phyloP scores from a whole-genome alignment of 208 protist genomes.

The Entamoeba moshkovskii region DNA sequence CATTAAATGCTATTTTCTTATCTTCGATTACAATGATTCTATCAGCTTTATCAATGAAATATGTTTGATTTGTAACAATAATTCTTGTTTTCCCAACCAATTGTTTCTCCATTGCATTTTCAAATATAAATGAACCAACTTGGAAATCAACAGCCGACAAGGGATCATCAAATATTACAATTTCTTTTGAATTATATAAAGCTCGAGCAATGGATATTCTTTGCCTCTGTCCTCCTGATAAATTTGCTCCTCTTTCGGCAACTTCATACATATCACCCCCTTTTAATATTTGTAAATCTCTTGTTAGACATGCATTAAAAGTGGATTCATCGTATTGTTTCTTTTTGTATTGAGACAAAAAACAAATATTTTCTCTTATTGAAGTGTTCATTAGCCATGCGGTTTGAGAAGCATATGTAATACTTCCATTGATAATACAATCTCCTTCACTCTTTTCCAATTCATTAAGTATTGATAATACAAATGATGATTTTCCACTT shows the following conservation, averaged over 20 bases:
- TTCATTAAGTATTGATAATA: background rate
- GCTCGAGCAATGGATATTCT: slow-evolving; percentile 49
- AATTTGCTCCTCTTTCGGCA: slow-evolving; percentile 61
- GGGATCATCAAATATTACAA: slow-evolving; percentile 6
- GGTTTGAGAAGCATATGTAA: slow-evolving; percentile 67
- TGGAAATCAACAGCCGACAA: slow-evolving; percentile 4
- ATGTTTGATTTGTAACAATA: background rate
- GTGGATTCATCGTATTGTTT: slow-evolving; percentile 36
- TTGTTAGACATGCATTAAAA: slow-evolving; percentile 51
- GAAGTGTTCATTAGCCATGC: slow-evolving; percentile 68
- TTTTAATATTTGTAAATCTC: slow-evolving; percentile 56
- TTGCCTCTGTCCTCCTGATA: slow-evolving; percentile 58
- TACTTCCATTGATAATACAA: slow-evolving; percentile 16
- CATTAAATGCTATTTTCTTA: background rate
- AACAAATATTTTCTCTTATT: slow-evolving; percentile 69
- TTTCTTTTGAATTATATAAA: slow-evolving; percentile 44
- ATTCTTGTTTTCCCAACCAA: background rate
- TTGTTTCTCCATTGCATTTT: background rate
- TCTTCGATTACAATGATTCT: background rate
- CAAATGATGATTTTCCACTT: background rate
- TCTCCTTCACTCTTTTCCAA: background rate
- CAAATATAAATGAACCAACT: slow-evolving; percentile 6
- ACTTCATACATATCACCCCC: slow-evolving; percentile 64
- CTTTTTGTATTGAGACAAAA: slow-evolving; percentile 44
- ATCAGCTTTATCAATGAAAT: background rate